Conservation (phyloP, 2,329 filamentous ascomycete genomes). For the Arachnomyces sp. region DNA sequence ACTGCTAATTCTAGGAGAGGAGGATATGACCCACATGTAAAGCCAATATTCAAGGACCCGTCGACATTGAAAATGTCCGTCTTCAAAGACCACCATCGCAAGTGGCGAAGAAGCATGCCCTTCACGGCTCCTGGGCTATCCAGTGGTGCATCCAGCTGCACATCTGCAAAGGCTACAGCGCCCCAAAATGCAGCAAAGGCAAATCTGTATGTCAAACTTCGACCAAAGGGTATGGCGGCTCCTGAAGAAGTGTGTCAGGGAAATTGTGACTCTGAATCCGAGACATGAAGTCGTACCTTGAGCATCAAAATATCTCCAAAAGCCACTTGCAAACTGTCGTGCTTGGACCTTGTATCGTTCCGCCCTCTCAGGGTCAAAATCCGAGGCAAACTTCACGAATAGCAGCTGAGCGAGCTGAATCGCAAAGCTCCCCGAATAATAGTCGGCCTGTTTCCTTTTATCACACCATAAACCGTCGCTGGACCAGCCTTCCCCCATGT, state of each 20-base stretch:
- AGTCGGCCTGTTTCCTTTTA: constrained; percentile 39
- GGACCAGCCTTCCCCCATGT: constrained; percentile 41
- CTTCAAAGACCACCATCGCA: constrained; percentile 11
- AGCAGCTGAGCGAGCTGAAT: constrained; percentile 47
- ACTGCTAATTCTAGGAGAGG: no score
- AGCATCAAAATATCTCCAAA: constrained; percentile 12
- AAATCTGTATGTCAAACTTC: constrained; percentile 12
- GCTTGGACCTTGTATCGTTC: constrained; percentile 10
- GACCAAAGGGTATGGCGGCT: constrained; percentile 8
- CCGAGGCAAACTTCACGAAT: constrained; percentile 39
- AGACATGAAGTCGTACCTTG: constrained; percentile 7
- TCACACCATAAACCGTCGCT: constrained; percentile 40
- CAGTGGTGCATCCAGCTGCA: constrained; percentile 10
- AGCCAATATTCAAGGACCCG: no score
- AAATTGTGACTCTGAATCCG: no score
- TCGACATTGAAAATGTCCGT: no score
- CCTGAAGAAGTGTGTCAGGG: no score
- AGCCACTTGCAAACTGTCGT: constrained; percentile 10
- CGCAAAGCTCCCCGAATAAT: constrained; percentile 49
- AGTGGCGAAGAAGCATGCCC: constrained; percentile 8
- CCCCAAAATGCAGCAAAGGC: constrained; percentile 13
- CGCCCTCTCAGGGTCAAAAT: no score
- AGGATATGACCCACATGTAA: no score
- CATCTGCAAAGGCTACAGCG: constrained; percentile 9
- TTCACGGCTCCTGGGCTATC: constrained; percentile 7